Evolutionary conservation across 805 yeast species (phyloP).

Genomic region (Yarrowia deformans): DNA sequence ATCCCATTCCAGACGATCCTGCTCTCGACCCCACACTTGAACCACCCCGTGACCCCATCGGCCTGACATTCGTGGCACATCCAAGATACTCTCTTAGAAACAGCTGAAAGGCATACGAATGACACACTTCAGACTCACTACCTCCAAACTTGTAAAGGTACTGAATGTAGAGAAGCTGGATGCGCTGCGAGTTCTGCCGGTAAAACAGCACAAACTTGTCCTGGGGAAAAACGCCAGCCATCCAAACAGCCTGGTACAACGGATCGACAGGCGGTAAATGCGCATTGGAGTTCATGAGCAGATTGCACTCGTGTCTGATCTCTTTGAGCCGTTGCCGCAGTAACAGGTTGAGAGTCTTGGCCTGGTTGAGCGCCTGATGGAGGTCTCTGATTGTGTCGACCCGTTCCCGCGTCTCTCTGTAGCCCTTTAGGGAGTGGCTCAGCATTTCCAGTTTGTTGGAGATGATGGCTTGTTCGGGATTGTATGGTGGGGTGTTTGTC

Average conservation of each 20-base stretch:
- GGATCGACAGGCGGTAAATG: constrained; percentile 10
- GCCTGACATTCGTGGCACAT: neutral
- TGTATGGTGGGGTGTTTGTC: neutral
- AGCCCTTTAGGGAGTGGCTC: neutral
- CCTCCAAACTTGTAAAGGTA: constrained; percentile 15
- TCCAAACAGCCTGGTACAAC: constrained; percentile 23
- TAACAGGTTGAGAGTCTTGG: constrained; percentile 12
- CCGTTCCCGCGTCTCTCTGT: neutral
- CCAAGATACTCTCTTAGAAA: constrained; percentile 15
- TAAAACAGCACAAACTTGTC: constrained; percentile 1
- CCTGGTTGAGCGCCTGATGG: constrained; percentile 15
- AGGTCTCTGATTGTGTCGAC: constrained; percentile 3
- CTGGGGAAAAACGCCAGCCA: constrained; percentile 8
- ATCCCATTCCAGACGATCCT: neutral
- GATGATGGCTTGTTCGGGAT: neutral
- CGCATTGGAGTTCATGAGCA: neutral
- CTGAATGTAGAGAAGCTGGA: constrained; percentile 6
- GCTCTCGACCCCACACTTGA: neutral
- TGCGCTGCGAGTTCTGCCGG: neutral
- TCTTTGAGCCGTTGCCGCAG: constrained; percentile 20
- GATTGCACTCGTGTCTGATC: constrained; percentile 15
- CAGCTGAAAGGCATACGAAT: constrained; percentile 9
- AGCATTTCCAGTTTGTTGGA: neutral
- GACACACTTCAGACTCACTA: constrained; percentile 3
- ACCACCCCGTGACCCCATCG: too few species aligned